Evolutionary conservation across 1,139 yeast genomes (phyloP).

Genomic region (Diutina sp.): DNA sequence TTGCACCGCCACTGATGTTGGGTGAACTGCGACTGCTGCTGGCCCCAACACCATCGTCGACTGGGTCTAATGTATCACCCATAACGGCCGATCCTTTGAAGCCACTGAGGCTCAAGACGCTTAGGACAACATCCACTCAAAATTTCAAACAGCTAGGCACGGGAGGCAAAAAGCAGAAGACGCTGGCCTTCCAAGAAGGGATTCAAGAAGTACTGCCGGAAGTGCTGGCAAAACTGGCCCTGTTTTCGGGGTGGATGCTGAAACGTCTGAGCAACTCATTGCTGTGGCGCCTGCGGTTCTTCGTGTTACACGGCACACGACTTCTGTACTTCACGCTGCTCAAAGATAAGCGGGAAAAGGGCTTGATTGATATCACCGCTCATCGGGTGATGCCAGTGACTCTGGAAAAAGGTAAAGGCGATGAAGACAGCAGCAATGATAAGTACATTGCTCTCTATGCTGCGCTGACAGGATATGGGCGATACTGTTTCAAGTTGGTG

Average conservation of each 20-base stretch:
- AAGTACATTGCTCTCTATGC: constrained; percentile 77
- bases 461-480: constrained; percentile 85
- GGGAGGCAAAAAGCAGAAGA: constrained; percentile 41
- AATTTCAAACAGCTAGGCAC: constrained; percentile 27
- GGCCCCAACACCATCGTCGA: neutral
- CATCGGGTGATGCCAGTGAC: constrained; percentile 68
- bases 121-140: constrained; percentile 31
- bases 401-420: neutral
- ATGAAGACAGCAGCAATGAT: constrained; percentile 29
- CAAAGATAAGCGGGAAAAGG: constrained; percentile 75
- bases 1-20: neutral
- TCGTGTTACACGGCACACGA: constrained; percentile 85
- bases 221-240: constrained; percentile 68
- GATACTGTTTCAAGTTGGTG: constrained; percentile 80
- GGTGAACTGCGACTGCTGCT: neutral
- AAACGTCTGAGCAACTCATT: constrained; percentile 73
- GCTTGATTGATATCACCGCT: constrained; percentile 89
- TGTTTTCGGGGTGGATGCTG: constrained; percentile 89
- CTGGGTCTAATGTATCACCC: neutral
- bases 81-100: constrained; percentile 9
- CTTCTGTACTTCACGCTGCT: constrained; percentile 77
- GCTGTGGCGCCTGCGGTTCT: constrained; percentile 88
- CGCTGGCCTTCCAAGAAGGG: constrained; percentile 93
- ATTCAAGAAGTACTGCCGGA: constrained; percentile 64
- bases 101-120: constrained; percentile 20